These are phyloP conservation scores for Theobroma cacao DNA, from an alignment of 345 rosid species.

Conservation along the genomic window DNA sequence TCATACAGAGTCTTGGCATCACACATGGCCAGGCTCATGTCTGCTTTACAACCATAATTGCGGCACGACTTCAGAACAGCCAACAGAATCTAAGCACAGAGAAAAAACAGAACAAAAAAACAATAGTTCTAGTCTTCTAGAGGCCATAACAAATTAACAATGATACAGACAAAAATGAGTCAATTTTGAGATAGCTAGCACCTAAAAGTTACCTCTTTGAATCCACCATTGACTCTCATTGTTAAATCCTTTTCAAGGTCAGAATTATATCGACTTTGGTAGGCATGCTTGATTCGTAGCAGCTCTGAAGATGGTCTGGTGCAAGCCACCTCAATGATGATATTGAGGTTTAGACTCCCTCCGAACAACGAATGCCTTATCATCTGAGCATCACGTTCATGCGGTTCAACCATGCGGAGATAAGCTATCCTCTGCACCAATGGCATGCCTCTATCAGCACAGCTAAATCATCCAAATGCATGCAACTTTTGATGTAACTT, in stretches of 20 bases:
- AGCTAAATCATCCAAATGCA: not conserved
- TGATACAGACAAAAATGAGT: not conserved
- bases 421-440: conserved; percentile 23
- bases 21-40: conserved; percentile 31
- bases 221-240: conserved; percentile 20
- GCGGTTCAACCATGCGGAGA: conserved; percentile 23
- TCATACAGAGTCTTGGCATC: conserved; percentile 33
- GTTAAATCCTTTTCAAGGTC: conserved; percentile 25
- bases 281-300: conserved; percentile 20
- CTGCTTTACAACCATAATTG: conserved; percentile 13
- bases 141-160: no score
- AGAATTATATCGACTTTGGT: conserved; percentile 18
- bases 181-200: not conserved
- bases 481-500: not conserved
- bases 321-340: conserved; percentile 26
- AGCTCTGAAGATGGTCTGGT: conserved; percentile 28
- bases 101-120: no score
- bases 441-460: not conserved
- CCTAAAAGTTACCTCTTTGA: conserved; percentile 20
- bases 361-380: conserved; percentile 18
- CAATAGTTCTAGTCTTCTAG: not conserved
- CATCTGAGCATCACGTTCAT: conserved; percentile 31
- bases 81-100: conserved; percentile 16
- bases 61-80: conserved; percentile 26
- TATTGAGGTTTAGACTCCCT: conserved; percentile 16